Percentiles rank a stretch among this genome's conserved stretches.
Evolutionary conservation across 805 yeast genomes (phyloP).

Genomic region (Ogataea henricii): DNA sequence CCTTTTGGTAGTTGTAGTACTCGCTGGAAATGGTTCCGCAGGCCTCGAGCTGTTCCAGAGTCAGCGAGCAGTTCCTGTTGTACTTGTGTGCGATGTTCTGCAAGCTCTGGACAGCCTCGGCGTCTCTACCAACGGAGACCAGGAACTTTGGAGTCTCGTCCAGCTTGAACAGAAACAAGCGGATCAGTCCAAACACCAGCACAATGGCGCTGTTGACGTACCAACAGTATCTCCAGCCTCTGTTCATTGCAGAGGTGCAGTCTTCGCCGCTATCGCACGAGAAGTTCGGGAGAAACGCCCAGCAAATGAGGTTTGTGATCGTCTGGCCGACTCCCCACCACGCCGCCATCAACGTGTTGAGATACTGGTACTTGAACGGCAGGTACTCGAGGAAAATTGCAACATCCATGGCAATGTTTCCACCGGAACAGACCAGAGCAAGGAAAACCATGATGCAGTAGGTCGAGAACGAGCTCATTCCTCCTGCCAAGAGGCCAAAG

Average conservation of each 20-base stretch:
- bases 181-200: constrained; percentile 44
- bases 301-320: constrained; percentile 46
- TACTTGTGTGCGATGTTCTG: constrained; percentile 46
- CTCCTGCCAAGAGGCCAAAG: constrained; percentile 51
- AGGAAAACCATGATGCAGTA: constrained; percentile 47
- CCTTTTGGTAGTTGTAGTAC: not conserved
- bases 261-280: constrained; percentile 43
- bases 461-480: constrained; percentile 46
- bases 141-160: constrained; percentile 38
- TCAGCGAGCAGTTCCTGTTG: constrained; percentile 37
- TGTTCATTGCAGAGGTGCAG: constrained; percentile 44
- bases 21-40: constrained; percentile 36
- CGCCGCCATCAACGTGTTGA: constrained; percentile 49
- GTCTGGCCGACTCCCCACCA: constrained; percentile 60
- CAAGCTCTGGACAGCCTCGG: constrained; percentile 41
- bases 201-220: constrained; percentile 51
- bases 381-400: constrained; percentile 50
- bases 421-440: constrained; percentile 48
- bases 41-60: constrained; percentile 42
- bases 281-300: constrained; percentile 50
- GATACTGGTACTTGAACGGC: constrained; percentile 49
- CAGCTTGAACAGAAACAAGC: constrained; percentile 42
- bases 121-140: constrained; percentile 43
- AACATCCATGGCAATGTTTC: constrained; percentile 53
- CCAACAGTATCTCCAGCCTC: constrained; percentile 59